phyloP scores from a whole-genome alignment of 208 protist species.

The Leishmania guyanensis region DNA sequence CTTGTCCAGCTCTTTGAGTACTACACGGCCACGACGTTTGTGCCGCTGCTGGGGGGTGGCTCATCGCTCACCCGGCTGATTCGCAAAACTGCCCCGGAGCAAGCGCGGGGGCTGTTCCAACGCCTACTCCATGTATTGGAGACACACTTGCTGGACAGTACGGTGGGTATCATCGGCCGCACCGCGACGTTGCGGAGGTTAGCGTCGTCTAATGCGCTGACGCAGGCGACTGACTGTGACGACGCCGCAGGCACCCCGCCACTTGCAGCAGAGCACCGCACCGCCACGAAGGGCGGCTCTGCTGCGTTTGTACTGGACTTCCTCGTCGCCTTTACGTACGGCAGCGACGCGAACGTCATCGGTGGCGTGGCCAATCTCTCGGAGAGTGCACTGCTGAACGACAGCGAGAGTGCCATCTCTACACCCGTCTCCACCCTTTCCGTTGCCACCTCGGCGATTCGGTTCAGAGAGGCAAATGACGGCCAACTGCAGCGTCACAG shows the following conservation, averaged over 20 bases:
- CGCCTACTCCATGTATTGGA: constrained; percentile 43
- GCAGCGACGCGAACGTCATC: constrained; percentile 4
- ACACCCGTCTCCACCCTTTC: constrained; percentile 9
- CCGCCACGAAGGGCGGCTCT: not conserved
- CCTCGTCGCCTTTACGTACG: constrained; percentile 31
- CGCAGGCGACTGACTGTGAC: constrained; percentile 4
- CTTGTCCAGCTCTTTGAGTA: constrained; percentile 79
- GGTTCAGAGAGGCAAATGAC: constrained; percentile 24
- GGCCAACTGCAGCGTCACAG: constrained; percentile 27
- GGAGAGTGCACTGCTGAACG: not conserved
- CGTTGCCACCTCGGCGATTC: not conserved
- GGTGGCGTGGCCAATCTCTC: constrained; percentile 8
- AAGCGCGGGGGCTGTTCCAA: constrained; percentile 50
- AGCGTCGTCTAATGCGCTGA: constrained; percentile 38
- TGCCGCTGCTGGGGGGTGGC: constrained; percentile 50
- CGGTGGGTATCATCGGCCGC: constrained; percentile 40
- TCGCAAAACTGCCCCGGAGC: constrained; percentile 42
- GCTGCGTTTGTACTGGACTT: constrained; percentile 20
- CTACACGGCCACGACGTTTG: constrained; percentile 60
- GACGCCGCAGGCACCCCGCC: not conserved
- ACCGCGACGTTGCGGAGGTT: constrained; percentile 57
- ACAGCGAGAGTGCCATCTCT: not conserved
- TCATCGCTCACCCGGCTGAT: constrained; percentile 61
- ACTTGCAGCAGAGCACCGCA: not conserved
- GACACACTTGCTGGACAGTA: constrained; percentile 61